phyloP scores from a whole-genome alignment of 2,329 filamentous ascomycete genomes.

The Apiospora phragmitis region DNA sequence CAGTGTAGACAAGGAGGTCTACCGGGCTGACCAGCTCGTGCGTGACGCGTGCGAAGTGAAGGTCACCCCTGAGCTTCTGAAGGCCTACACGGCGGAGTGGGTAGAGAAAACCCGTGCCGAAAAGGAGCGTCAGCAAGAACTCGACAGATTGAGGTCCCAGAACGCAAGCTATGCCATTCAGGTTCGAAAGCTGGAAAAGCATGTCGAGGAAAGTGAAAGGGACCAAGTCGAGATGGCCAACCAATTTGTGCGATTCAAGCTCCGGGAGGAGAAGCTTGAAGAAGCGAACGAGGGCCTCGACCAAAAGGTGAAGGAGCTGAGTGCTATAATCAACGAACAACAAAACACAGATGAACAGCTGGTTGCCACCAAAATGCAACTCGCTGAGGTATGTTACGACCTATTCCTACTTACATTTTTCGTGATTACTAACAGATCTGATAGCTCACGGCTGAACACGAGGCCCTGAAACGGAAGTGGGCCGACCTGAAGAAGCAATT shows the following conservation, averaged over 20 bases:
- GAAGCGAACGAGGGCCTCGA: slow-evolving; percentile 89
- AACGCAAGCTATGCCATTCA: slow-evolving; percentile 70
- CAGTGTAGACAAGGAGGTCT: slow-evolving; percentile 92
- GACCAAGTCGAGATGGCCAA: slow-evolving; percentile 92
- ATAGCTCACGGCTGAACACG: slow-evolving; percentile 70
- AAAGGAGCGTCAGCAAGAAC: slow-evolving; percentile 78
- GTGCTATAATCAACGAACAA: slow-evolving; percentile 75
- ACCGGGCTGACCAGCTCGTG: slow-evolving; percentile 90
- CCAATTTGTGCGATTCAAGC: slow-evolving; percentile 87
- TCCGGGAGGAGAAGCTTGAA: slow-evolving; percentile 85
- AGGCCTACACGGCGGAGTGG: slow-evolving; percentile 83
- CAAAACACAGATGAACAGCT: slow-evolving; percentile 77
- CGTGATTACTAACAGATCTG: slow-evolving; percentile 7
- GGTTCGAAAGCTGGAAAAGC: slow-evolving; percentile 83
- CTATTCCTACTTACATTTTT: background rate
- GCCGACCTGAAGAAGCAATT: slow-evolving; percentile 68
- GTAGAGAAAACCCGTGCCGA: slow-evolving; percentile 85
- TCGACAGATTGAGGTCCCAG: slow-evolving; percentile 69
- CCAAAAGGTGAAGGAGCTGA: slow-evolving; percentile 81
- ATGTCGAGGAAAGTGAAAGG: slow-evolving; percentile 81
- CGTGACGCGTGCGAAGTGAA: slow-evolving; percentile 88
- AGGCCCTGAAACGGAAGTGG: slow-evolving; percentile 75
- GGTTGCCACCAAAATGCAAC: slow-evolving; percentile 91
- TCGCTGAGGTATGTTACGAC: slow-evolving; percentile 78
- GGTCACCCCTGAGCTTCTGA: slow-evolving; percentile 79